Evolutionary conservation across 768 basidiomycete species (phyloP).

Genomic region (Lactifluus subvellereus): DNA sequence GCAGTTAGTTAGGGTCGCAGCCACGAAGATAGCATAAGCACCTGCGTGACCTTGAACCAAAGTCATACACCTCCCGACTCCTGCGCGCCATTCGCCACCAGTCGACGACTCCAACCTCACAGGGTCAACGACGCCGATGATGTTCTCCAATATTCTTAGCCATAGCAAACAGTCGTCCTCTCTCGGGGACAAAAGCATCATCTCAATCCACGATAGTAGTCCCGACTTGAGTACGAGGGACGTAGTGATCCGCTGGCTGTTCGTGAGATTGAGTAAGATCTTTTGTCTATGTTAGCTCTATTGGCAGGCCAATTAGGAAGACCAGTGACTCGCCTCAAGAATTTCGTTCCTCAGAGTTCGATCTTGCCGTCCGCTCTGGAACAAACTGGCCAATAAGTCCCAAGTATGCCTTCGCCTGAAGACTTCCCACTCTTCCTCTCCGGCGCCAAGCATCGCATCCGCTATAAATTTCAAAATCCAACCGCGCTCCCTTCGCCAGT

Average conservation of each 20-base stretch:
- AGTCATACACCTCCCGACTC: constrained; percentile 47
- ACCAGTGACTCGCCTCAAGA: constrained; percentile 49
- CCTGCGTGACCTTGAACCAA: constrained; percentile 34
- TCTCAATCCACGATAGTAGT: constrained; percentile 77
- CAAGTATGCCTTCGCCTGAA: constrained; percentile 80
- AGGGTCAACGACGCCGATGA: constrained; percentile 38
- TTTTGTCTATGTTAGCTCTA: constrained; percentile 29
- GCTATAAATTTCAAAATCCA: constrained; percentile 85
- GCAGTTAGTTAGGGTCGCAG: not conserved
- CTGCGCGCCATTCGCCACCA: constrained; percentile 54
- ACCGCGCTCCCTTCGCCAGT: constrained; percentile 81
- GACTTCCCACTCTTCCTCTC: constrained; percentile 71
- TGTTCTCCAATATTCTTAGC: constrained; percentile 33
- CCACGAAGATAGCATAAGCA: constrained; percentile 11
- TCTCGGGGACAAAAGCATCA: constrained; percentile 43
- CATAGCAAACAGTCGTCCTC: constrained; percentile 23
- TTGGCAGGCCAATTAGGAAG: not conserved
- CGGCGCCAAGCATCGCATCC: constrained; percentile 62
- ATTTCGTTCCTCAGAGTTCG: constrained; percentile 47
- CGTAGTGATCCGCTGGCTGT: constrained; percentile 58
- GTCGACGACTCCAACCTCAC: constrained; percentile 50
- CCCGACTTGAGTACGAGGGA: constrained; percentile 68
- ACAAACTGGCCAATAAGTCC: constrained; percentile 80
- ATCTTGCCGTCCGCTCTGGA: constrained; percentile 60
- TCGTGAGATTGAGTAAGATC: constrained; percentile 73